Evolutionary conservation across 495 filamentous ascomycete genomes (phyloP).

Genomic region (Pseudomonodictys pantanalensis): DNA sequence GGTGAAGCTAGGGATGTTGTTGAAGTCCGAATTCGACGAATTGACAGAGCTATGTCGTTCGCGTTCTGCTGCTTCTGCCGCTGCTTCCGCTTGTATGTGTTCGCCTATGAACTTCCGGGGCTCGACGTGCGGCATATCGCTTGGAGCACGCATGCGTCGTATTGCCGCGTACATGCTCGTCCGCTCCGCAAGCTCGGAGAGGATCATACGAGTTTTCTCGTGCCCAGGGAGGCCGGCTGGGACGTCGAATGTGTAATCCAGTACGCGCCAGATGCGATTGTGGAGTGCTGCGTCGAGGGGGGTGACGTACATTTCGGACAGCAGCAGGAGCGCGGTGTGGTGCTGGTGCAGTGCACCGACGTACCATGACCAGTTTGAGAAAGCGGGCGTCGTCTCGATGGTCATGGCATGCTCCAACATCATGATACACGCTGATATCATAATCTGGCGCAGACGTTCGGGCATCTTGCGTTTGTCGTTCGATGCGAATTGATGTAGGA

Average conservation of each 20-base stretch:
- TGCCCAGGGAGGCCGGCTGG: constrained; percentile 45
- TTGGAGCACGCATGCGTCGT: constrained; percentile 42
- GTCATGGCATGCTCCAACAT: constrained; percentile 59
- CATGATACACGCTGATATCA: constrained; percentile 51
- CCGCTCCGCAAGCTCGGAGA: constrained; percentile 43
- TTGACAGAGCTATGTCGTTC: neutral
- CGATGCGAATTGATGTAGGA: constrained; percentile 58
- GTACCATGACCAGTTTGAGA: constrained; percentile 50
- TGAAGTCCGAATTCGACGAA: too few relatives aligned
- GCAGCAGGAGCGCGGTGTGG: constrained; percentile 47
- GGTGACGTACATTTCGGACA: constrained; percentile 53
- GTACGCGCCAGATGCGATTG: constrained; percentile 63
- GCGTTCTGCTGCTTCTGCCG: neutral
- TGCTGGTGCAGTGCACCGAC: constrained; percentile 48
- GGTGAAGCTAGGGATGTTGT: too few relatives aligned
- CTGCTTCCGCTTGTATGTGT: neutral
- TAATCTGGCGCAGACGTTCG: constrained; percentile 47
- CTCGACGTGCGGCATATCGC: constrained; percentile 23
- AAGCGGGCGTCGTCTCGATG: constrained; percentile 54
- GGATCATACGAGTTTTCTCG: constrained; percentile 45
- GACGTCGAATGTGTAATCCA: constrained; percentile 69
- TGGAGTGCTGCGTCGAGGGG: constrained; percentile 48
- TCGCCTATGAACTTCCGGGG: neutral
- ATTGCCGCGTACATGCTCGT: constrained; percentile 41
- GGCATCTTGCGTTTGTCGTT: constrained; percentile 51